Base-by-base conservation (phyloP, 805 yeast genomes). In the Lachancea sp. region DNA sequence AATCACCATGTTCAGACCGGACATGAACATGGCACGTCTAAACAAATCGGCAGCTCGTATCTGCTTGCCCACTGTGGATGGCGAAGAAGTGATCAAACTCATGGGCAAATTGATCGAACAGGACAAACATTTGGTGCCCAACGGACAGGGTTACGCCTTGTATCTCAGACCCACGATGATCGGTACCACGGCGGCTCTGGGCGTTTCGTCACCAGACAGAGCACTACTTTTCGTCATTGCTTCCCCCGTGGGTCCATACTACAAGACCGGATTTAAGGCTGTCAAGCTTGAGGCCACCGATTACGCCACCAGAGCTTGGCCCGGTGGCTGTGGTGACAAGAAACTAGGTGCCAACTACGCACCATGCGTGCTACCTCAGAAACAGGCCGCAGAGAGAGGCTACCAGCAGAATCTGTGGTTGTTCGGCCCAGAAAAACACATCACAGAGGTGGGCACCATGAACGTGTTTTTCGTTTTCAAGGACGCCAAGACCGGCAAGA, bases 401-500 rank as follows among this genome's bases (percentile, higher is more conserved):
- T 90, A 80, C 73, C 95, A 87, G 66, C 98, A 93, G 71, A 91
- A 91, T 74, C 72, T 91, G 65, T 91, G 98, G 99, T 74, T 91
- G 59, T 91, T 91, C 59, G 96, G 96, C 50, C 87, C 85, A 46
- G 91, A 91, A 64, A 79, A 81, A 57, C 66, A 79, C 66, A 79
- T 91, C 58, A 91, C 98, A 55, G 98, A 91, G 73, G 98, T 88
- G 46, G 99, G 99, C 54, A 89, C 98, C 47, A 93, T 91, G 98
- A 91, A 91, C 69, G 91, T 77, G 37, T 91, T 93, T 71, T 81
- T 85, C 58, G 96, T 80, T 29, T 87, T 91, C 74, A 71, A 83
- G 66, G 78, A 85, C 65, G 63, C 77, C n/a, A 68, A 67, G 36
- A 75, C 82, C 31, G 97, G 96, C 48, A 85, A 82, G 69, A 85